A percentile compares a stretch with the other conserved stretches of the same genome.
phyloP scores from a whole-genome alignment of 306 rosid species.

The Lathyrus oleraceus region DNA sequence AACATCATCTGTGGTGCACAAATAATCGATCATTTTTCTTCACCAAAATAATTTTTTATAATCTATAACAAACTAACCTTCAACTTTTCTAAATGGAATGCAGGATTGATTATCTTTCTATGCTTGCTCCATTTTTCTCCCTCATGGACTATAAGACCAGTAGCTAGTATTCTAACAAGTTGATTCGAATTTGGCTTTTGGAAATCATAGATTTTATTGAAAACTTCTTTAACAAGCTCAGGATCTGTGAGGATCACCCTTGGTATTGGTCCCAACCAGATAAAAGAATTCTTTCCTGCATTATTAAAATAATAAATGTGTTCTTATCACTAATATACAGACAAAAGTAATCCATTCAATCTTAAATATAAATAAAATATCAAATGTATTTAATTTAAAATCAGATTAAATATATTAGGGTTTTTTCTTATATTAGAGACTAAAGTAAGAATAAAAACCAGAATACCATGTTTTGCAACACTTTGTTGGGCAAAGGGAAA shows the following conservation, averaged over 20 bases:
- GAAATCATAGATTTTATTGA: slow-evolving; percentile 40
- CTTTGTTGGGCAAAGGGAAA: slow-evolving; percentile 28
- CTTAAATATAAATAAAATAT: neutral
- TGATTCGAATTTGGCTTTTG: slow-evolving; percentile 23
- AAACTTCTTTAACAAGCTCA: slow-evolving; percentile 41
- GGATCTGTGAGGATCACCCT: slow-evolving; percentile 48
- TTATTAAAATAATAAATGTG: too few relatives aligned
- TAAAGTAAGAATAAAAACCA: neutral
- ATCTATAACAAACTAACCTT: slow-evolving; percentile 40
- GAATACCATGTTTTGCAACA: slow-evolving; percentile 43
- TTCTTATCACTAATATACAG: too few relatives aligned
- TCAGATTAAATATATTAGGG: too few relatives aligned
- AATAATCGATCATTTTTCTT: neutral
- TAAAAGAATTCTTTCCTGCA: slow-evolving; percentile 30
- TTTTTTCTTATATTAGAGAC: neutral
- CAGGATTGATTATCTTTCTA: slow-evolving; percentile 57
- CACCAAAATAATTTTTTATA: too few relatives aligned
- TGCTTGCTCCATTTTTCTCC: slow-evolving; percentile 58
- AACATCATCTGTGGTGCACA: slow-evolving; percentile 32
- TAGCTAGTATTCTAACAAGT: neutral
- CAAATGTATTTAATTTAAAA: too few relatives aligned
- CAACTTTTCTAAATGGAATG: slow-evolving; percentile 53
- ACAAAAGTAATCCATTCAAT: neutral
- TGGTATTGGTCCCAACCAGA: slow-evolving; percentile 39
- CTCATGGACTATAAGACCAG: slow-evolving; percentile 39